phyloP scores from a whole-genome alignment of 495 filamentous ascomycete species.

The Penicillium flavigenum region DNA sequence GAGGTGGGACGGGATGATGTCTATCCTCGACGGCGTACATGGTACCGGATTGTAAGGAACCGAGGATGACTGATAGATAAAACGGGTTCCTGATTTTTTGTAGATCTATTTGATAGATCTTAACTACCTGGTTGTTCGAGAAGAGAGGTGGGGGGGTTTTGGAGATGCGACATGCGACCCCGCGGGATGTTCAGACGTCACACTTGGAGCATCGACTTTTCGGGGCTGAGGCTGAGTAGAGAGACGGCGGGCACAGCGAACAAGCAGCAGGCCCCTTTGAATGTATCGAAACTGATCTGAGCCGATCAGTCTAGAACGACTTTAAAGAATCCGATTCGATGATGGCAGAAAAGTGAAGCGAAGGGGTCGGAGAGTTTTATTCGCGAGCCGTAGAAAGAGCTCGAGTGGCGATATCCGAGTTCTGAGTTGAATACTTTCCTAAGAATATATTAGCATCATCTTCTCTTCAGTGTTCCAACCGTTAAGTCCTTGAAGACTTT shows the following conservation, averaged over 20 bases:
- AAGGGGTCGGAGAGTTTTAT: constrained; percentile 2
- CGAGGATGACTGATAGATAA: constrained; percentile 21
- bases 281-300: background rate
- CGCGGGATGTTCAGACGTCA: constrained; percentile 34
- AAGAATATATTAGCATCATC: background rate
- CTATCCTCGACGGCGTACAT: constrained; percentile 51
- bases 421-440: too few species aligned
- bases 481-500: too few species aligned
- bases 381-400: constrained; percentile 12
- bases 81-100: constrained; percentile 13
- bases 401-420: constrained; percentile 12
- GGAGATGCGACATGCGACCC: constrained; percentile 29
- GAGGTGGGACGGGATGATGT: constrained; percentile 42
- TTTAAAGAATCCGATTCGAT: background rate
- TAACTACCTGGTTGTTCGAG: constrained; percentile 9
- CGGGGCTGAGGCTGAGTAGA: constrained; percentile 11
- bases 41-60: constrained; percentile 30
- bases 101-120: constrained; percentile 20
- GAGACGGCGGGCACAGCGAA: constrained; percentile 11
- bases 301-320: background rate
- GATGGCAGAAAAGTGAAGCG: background rate
- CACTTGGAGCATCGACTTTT: constrained; percentile 35
- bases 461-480: too few species aligned
- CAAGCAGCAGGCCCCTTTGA: background rate
- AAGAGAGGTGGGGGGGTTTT: constrained; percentile 5